Evolutionary conservation across 2,329 filamentous ascomycete genomes (phyloP), one percentile per base, ranked within the genome.

Genomic region (Claviceps humidiphila): DNA sequence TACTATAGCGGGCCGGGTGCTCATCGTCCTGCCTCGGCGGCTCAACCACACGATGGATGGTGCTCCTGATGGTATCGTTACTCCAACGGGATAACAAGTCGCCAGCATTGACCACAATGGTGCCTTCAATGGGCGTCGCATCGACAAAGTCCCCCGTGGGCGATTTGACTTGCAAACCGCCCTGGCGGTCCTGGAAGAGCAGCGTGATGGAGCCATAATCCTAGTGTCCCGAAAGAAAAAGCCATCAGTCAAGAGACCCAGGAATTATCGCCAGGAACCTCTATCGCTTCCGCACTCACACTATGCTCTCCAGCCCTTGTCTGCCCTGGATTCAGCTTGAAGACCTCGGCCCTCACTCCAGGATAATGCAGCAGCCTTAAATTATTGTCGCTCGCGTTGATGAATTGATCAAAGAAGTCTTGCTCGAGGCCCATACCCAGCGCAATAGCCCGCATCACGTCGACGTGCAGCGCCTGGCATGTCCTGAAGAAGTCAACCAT

Each of bases 1-100:
- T 84, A 60, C 85, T 91, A 63, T 96, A 96, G 41, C 86, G 75
- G 0, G 88, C 75, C 1, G 89, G 88, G 65, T 94, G 84, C 16
- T 74, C 75, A 7, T 69, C 70, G 3, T 70, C 72, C 4, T 74
- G 75, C 16, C 73, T 71, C 1, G 87, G 86, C 2, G 90, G 90
- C 69, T 95, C 87, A 5, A 96, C 87, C 1, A 96, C 90, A 11
- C 89, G 81, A 67, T 96, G 90, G 55, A 89, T 80, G 4, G 90
- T 96, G 63, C 86, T 91, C 71, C 86, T 89, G 70, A 96, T 95
- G 4, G 80, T 85, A 62, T 94, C 88, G 63, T 96, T 96, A 57
- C 85, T 88, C 90, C 89, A 95, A 50, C 89, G 75, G 1, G 87
- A 84, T 49, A 96, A 72, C 58, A 96, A 65, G 64, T 96, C 90